These are phyloP conservation scores for Cronartium quercuum DNA, from an alignment of 1,284 basidiomycete genomes.

Conservation along the genomic window DNA sequence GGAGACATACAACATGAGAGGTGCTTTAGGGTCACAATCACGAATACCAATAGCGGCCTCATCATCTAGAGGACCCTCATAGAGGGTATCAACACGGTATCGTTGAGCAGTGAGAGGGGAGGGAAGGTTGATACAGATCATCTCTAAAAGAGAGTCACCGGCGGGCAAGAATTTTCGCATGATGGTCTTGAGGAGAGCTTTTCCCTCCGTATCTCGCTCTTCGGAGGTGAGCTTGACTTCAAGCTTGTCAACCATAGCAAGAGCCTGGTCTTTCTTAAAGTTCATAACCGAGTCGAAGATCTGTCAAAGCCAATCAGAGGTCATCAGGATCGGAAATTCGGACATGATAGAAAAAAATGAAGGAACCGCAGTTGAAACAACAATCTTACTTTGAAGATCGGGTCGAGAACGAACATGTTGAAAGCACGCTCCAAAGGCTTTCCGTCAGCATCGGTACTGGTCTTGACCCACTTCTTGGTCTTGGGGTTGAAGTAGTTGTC, in stretches of 20 bases:
- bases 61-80: constrained; percentile 99
- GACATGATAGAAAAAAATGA: neutral
- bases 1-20: constrained; percentile 97
- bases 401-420: constrained; percentile 96
- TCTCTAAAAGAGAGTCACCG: constrained; percentile 96
- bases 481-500: constrained; percentile 99
- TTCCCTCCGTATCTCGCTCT: constrained; percentile 93
- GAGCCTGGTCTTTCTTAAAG: constrained; percentile 92
- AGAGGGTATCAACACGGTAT: constrained; percentile 99
- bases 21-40: constrained; percentile 94
- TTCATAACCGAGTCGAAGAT: constrained; percentile 99
- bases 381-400: constrained; percentile 69
- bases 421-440: constrained; percentile 76
- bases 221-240: constrained; percentile 83
- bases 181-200: constrained; percentile 91
- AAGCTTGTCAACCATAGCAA: constrained; percentile 88
- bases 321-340: neutral
- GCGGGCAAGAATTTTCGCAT: constrained; percentile 99
- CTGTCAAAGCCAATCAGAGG: constrained; percentile 35
- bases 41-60: constrained; percentile 98
- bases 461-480: constrained; percentile 94
- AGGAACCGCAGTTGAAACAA: neutral
- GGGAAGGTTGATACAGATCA: constrained; percentile 94
- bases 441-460: constrained; percentile 69
- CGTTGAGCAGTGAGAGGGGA: constrained; percentile 94